Evolutionary conservation across 495 filamentous ascomycete species (phyloP), one percentile per base, ranked within the genome.

Genomic region (Daldinia grandis): DNA sequence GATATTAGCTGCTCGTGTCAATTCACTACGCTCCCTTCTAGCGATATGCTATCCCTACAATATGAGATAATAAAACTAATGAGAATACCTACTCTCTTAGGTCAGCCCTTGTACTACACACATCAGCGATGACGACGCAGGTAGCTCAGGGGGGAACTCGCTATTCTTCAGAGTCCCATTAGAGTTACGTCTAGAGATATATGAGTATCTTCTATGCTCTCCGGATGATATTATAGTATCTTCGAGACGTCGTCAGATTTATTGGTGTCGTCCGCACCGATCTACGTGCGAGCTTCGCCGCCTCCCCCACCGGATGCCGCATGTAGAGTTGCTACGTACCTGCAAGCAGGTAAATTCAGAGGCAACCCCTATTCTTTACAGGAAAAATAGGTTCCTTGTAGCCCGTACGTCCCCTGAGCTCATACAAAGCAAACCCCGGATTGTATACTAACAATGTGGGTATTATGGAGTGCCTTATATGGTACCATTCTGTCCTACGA

Each of bases 101-200:
- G 27, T 4, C 40, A 24, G 40, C 3, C 25, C 24, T 42, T 21
- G 19, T 25, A 12, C 15, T 42, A 38, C 53, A 49, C 19, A 37
- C 24, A 35, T 24, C 21, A 6, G 21, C 28, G 24, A 51, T 19
- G 25, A 53, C 19, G 33, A 35, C 24, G 19, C 17, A 27, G 37
- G 15, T 42, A 44, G 15, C 33, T 31, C 30, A 38, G 58, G 33
- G 37, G 40, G 50, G 10, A 14, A 51, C 28, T 74, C 71, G 21
- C 70, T 66, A 10, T 79, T 85, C 38, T 78, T 85, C 25, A 73
- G 76, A 15, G 72, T 86, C 1, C 82, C 80, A 5, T 17, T 74
- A 14, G 84, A 86, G 64, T 68, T 84, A 33, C 78, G 83, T 14
- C 68, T 84, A 17, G 68, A 80, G 58, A 82, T 84, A 71, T 83